phyloP scores from a whole-genome alignment of 2,329 filamentous ascomycete genomes.

The Phaeosphaeriaceae sp. region DNA sequence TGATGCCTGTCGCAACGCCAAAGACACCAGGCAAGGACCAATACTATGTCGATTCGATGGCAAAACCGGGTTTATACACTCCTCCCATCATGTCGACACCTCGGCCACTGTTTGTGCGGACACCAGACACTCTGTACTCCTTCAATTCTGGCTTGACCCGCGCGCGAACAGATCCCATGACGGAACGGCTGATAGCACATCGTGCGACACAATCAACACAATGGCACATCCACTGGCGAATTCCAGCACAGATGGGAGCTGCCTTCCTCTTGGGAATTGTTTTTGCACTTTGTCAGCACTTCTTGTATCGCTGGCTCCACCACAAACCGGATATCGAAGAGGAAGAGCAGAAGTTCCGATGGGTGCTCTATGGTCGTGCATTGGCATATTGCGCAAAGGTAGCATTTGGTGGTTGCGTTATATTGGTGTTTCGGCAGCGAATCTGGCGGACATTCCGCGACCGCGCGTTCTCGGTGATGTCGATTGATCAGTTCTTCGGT shows the following conservation, averaged over 20 bases:
- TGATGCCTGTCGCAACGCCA: conserved; percentile 30
- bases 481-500: conserved; percentile 46
- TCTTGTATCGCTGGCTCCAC: conserved; percentile 41
- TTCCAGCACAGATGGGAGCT: conserved; percentile 33
- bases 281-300: conserved; percentile 42
- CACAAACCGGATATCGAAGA: conserved; percentile 29
- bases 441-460: conserved; percentile 46
- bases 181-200: conserved; percentile 39
- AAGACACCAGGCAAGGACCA: conserved; percentile 29
- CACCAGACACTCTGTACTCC: conserved; percentile 29
- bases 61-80: conserved; percentile 27
- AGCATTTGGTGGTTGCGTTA: conserved; percentile 41
- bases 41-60: conserved; percentile 23
- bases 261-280: conserved; percentile 38
- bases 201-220: conserved; percentile 39
- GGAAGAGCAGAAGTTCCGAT: conserved; percentile 38
- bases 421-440: conserved; percentile 44
- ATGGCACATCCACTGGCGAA: conserved; percentile 50
- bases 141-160: conserved; percentile 29
- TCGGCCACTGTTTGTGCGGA: conserved; percentile 23
- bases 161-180: conserved; percentile 38
- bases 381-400: conserved; percentile 46
- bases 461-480: conserved; percentile 40
- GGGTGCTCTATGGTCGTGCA: conserved; percentile 44
- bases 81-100: conserved; percentile 16